Evolutionary conservation across 2,329 filamentous ascomycete genomes (phyloP), one percentile per base, ranked within the genome.

Genomic region (Ophiocordyceps camponoti-rufipedis): DNA sequence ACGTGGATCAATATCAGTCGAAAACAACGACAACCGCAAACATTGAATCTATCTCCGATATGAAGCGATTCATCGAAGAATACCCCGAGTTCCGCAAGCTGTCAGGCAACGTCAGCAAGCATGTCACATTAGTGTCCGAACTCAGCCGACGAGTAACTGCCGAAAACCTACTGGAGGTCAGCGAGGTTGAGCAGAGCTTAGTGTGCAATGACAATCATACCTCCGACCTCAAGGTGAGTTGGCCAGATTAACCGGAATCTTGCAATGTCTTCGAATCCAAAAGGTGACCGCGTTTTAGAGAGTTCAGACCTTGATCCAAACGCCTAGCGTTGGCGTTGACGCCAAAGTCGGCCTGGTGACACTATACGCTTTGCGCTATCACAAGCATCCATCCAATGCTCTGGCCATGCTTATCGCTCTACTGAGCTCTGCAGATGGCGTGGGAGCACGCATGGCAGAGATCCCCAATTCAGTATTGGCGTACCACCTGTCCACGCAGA

Each of bases 41-140:
- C 58, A 88, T 98, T 49, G 91, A 98, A 58, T 95, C 89, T 14
- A 96, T 98, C 58, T 74, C 82, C 46, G 91, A 98, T 60, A 98
- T 98, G 93, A 98, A 98, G 62, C 85, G 88, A 41, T 98, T 98
- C 55, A 93, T 98, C 46, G 91, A 98, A 62, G 91, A 98, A 57
- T 98, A 96, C 58, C 91, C 91, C 2, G 91, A 98, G 59, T 98
- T 98, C 62, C 80, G 91, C 48, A 94, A 95, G 56, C 75, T 98
- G 1, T 95, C 91, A 2, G 88, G 91, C 35, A 98, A 98, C 54
- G 91, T 98, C 45, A 96, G 88, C 66, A 98, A 98, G 59, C 91
- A 98, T 59, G 93, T 98, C 47, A 94, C 91, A 0, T 68, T 98
- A 19, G 91, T 98, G 19, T 87, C 87, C 1, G 93, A 98, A 58